These are phyloP conservation scores for Neocucurbitaria cava DNA, from an alignment of 2,329 filamentous ascomycete species.

Conservation along the genomic window DNA sequence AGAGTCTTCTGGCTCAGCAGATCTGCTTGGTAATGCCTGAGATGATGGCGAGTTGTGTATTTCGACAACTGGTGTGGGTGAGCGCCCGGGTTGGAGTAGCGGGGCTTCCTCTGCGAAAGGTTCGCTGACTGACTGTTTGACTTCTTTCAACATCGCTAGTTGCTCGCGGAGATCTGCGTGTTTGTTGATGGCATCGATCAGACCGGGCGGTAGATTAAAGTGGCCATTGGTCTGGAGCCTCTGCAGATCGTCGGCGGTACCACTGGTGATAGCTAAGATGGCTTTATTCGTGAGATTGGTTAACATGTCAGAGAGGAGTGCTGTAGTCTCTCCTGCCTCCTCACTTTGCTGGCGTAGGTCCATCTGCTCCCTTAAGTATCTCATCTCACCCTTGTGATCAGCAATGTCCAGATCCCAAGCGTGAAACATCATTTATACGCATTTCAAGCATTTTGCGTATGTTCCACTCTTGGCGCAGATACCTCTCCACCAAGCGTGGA, in stretches of 20 bases:
- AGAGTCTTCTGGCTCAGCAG: not conserved
- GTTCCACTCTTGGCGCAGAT: not conserved
- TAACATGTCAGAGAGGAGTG: not conserved
- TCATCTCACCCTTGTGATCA: not conserved
- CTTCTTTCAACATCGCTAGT: not conserved
- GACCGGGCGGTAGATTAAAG: not conserved
- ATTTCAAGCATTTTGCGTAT: not conserved
- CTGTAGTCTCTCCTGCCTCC: not conserved
- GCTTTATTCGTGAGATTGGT: not conserved
- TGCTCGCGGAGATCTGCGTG: not conserved
- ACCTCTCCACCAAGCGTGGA: not conserved
- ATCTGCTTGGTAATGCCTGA: not conserved
- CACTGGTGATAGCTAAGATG: not conserved
- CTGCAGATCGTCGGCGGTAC: not conserved
- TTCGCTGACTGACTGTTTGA: not conserved
- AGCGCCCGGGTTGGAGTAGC: not conserved
- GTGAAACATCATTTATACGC: too few relatives aligned
- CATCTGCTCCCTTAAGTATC: not conserved
- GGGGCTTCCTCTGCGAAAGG: not conserved
- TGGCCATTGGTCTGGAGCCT: too few relatives aligned
- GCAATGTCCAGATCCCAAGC: too few relatives aligned
- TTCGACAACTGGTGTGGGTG: not conserved
- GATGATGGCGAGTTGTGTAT: not conserved
- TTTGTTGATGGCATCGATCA: not conserved
- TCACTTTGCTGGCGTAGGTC: not conserved